Conservation (phyloP, 2,329 filamentous ascomycete genomes). For the Ascosphaera aggregata region DNA sequence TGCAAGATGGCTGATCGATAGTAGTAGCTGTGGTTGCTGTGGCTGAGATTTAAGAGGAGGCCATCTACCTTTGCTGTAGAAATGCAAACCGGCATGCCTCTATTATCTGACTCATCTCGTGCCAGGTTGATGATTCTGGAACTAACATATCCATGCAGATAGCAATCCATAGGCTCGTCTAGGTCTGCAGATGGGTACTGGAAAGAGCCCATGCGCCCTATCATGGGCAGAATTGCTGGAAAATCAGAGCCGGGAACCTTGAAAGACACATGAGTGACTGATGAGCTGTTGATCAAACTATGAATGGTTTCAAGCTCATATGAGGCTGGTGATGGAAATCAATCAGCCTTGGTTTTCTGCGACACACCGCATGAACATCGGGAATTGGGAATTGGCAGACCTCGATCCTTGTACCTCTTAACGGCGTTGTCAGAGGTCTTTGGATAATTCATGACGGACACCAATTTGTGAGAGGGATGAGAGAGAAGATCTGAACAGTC, state of each 20-base stretch:
- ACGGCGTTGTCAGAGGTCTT: conserved; percentile 40
- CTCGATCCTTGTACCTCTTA: conserved; percentile 41
- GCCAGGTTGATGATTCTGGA: conserved; percentile 51
- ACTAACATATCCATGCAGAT: conserved; percentile 68
- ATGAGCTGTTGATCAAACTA: conserved; percentile 46
- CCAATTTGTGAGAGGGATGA: conserved; percentile 13
- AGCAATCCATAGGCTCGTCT: conserved; percentile 46
- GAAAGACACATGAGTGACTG: conserved; percentile 63
- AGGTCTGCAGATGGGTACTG: conserved; percentile 32
- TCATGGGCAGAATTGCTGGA: conserved; percentile 61
- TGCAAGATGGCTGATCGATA: conserved; percentile 64
- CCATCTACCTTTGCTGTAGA: conserved; percentile 57
- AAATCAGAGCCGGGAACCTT: conserved; percentile 29
- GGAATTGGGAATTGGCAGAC: conserved; percentile 17
- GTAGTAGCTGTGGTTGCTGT: conserved; percentile 65
- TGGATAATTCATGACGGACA: conserved; percentile 30
- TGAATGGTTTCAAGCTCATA: conserved; percentile 57
- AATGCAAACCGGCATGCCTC: conserved; percentile 47
- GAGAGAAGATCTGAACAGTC: background rate
- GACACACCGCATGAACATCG: background rate
- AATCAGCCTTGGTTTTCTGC: conserved; percentile 4
- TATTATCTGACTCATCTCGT: conserved; percentile 11
- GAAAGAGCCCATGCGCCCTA: conserved; percentile 60
- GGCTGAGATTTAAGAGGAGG: conserved; percentile 54
- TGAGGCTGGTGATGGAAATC: conserved; percentile 24